Evolutionary conservation across 2,329 filamentous ascomycete genomes (phyloP).

Genomic region (Decorospora gaudefroyi): DNA sequence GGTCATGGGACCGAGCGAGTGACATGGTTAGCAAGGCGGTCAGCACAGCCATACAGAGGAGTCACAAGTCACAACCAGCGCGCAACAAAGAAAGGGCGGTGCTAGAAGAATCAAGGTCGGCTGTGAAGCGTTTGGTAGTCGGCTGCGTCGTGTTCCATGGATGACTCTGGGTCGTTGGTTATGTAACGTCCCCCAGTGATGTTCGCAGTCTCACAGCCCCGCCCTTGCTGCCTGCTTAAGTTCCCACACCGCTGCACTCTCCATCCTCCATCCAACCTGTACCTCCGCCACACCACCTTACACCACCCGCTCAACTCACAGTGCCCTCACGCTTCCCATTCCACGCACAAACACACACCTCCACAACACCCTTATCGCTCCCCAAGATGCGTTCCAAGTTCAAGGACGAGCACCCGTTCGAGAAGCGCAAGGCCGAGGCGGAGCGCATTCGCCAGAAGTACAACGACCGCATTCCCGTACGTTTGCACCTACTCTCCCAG

Average conservation of each 20-base stretch:
- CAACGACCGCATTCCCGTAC: conserved; percentile 94
- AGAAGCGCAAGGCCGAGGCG: conserved; percentile 99
- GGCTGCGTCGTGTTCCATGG: conserved; percentile 4
- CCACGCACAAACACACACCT: conserved; percentile 16
- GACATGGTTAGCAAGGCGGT: conserved; percentile 34
- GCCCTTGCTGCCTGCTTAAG: conserved; percentile 40
- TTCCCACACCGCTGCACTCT: conserved; percentile 42
- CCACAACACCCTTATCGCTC: conserved; percentile 12
- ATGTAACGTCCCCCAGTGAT: conserved; percentile 24
- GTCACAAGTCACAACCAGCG: conserved; percentile 27
- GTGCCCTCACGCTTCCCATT: conserved; percentile 7
- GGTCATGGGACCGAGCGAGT: conserved; percentile 40
- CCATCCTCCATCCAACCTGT: conserved; percentile 33
- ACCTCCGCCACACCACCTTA: conserved; percentile 28
- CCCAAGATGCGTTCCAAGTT: conserved; percentile 93
- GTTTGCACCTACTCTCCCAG: conserved; percentile 48
- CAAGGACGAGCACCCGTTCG: conserved; percentile 99
- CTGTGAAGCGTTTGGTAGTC: conserved; percentile 9
- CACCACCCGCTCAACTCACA: conserved; percentile 13
- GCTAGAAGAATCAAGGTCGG: conserved; percentile 22
- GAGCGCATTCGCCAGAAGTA: conserved; percentile 99
- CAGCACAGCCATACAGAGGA: conserved; percentile 39
- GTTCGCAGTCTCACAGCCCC: conserved; percentile 29
- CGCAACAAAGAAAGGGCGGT: conserved; percentile 25
- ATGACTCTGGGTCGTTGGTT: conserved; percentile 12